These are phyloP conservation scores for Pseudomassariella vexata DNA, from an alignment of 2,329 filamentous ascomycete genomes.

Conservation along the genomic window DNA sequence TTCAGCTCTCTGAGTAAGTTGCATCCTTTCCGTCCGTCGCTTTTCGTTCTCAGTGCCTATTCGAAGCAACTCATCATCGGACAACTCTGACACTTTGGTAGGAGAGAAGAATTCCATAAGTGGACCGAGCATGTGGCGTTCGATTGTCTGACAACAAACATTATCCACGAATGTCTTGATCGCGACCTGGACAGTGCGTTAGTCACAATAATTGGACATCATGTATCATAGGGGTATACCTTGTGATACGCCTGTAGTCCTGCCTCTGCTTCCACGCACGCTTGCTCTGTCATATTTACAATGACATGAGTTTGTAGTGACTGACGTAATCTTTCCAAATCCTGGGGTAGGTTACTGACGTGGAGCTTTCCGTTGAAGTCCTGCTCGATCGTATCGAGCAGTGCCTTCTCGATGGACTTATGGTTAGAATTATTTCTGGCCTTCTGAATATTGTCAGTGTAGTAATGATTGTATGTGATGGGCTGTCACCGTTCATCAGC, in stretches of 20 bases:
- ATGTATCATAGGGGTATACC: too few species aligned
- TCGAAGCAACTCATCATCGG: slow-evolving; percentile 1
- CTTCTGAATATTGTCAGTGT: slow-evolving; percentile 19
- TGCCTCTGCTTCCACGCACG: not conserved
- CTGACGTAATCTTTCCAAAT: not conserved
- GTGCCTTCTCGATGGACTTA: slow-evolving; percentile 4
- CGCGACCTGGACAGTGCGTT: slow-evolving; percentile 11
- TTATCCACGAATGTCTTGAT: slow-evolving; percentile 21
- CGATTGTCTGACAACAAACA: slow-evolving; percentile 18
- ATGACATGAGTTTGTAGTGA: not conserved
- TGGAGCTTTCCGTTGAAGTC: slow-evolving; percentile 11
- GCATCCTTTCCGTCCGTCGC: not conserved
- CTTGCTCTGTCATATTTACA: slow-evolving; percentile 1
- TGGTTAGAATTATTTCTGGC: slow-evolving; percentile 10
- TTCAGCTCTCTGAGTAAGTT: too few species aligned
- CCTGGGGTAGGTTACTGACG: slow-evolving; percentile 8
- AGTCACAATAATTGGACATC: not conserved
- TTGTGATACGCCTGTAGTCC: not conserved
- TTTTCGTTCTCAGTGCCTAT: slow-evolving; percentile 1
- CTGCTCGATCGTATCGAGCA: slow-evolving; percentile 6
- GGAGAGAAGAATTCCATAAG: slow-evolving; percentile 15
- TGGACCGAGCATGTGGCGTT: slow-evolving; percentile 15
- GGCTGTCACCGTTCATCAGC: slow-evolving; percentile 15
- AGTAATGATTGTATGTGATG: slow-evolving; percentile 25
- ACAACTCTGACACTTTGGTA: not conserved